These are phyloP conservation scores for Microstroma glucosiphilum DNA, from an alignment of 1,284 basidiomycete species.

Conservation along the genomic window DNA sequence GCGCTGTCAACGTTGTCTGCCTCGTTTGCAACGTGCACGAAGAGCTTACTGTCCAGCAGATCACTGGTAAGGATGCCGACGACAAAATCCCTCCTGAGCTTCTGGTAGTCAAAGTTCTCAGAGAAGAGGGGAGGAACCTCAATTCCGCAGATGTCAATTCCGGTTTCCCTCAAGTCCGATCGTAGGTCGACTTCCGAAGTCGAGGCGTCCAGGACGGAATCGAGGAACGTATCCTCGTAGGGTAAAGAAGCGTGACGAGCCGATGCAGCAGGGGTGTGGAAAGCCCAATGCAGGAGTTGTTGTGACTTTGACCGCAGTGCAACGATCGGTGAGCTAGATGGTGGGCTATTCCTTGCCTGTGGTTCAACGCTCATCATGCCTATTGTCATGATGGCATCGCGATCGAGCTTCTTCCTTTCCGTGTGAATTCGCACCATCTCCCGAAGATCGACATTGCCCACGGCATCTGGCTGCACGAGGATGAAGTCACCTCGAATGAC, in stretches of 20 bases:
- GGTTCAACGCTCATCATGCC: not conserved
- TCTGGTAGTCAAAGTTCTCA: constrained; percentile 97
- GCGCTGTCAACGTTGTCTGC: constrained; percentile 60
- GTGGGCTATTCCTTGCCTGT: not conserved
- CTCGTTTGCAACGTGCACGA: constrained; percentile 65
- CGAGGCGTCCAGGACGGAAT: constrained; percentile 21
- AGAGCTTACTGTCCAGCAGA: constrained; percentile 87
- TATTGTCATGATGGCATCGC: constrained; percentile 85
- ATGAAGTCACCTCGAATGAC: constrained; percentile 73
- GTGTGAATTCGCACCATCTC: constrained; percentile 82
- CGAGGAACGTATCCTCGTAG: constrained; percentile 24
- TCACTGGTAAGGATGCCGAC: constrained; percentile 95
- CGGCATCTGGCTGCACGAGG: constrained; percentile 85
- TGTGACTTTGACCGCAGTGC: not conserved
- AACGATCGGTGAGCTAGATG: not conserved
- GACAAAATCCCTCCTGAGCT: constrained; percentile 85
- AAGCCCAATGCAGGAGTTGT: not conserved
- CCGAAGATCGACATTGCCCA: constrained; percentile 85
- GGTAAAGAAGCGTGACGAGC: not conserved
- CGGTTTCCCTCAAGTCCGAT: constrained; percentile 79
- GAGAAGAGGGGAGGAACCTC: constrained; percentile 93
- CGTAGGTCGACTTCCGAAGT: constrained; percentile 68
- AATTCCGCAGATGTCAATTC: constrained; percentile 59
- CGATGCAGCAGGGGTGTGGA: not conserved
- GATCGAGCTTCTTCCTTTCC: constrained; percentile 75